These are phyloP conservation scores for Chrysoporthe cubensis DNA, from an alignment of 2,329 filamentous ascomycete genomes.

Conservation along the genomic window DNA sequence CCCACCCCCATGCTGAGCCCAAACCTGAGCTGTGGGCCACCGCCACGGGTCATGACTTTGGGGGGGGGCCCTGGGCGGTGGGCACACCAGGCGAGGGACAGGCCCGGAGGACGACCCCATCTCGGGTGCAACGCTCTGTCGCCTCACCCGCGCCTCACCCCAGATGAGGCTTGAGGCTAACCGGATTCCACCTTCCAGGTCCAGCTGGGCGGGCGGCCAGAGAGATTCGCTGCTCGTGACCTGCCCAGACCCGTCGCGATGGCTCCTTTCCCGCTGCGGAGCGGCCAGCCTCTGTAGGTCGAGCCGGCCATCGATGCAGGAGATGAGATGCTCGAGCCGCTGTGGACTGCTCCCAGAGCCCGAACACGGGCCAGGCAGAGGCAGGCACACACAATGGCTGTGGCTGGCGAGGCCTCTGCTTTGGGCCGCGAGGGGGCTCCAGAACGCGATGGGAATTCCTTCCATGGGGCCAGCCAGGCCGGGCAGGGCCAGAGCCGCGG, in stretches of 20 bases:
- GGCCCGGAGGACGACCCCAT: constrained; percentile 20
- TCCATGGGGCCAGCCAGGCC: neutral
- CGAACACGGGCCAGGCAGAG: neutral
- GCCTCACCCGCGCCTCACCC: constrained; percentile 27
- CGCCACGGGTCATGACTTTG: constrained; percentile 13
- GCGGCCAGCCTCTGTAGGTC: neutral
- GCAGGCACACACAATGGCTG: neutral
- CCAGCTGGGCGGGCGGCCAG: constrained; percentile 10
- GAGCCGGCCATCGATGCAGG: neutral
- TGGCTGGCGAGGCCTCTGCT: constrained; percentile 13
- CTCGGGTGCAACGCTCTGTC: constrained; percentile 24
- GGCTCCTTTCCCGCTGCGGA: neutral
- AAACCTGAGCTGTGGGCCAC: constrained; percentile 4
- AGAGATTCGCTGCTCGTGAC: neutral
- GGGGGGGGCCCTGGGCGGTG: neutral
- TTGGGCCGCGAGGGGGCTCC: neutral
- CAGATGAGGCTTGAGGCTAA: constrained; percentile 24
- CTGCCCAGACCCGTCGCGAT: neutral
- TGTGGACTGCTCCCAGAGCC: neutral
- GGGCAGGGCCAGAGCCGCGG: neutral
- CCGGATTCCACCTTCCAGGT: constrained; percentile 17
- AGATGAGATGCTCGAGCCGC: neutral
- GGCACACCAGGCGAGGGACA: constrained; percentile 2
- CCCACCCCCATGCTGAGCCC: constrained; percentile 8
- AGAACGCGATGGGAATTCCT: constrained; percentile 3